Evolutionary conservation across 2,329 filamentous ascomycete genomes (phyloP), one percentile per base, ranked within the genome.

Genomic region (Akanthomyces dipterigenus): DNA sequence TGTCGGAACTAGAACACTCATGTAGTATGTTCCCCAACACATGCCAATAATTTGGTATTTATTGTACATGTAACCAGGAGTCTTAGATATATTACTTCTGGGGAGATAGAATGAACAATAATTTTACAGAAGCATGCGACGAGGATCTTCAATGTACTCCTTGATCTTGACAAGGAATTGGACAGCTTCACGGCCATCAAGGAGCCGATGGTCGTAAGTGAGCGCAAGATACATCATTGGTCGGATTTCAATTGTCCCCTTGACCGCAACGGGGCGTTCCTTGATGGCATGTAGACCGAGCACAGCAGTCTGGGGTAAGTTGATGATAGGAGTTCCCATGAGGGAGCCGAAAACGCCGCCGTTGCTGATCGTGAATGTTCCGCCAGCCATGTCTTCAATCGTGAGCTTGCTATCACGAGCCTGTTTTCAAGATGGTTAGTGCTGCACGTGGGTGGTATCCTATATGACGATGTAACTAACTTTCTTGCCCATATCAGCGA

Each of bases 141-240:
- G 82, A 43, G 93, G 93, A 72, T 98, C 95, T 80, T 98, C 93
- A 68, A 98, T 96, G 73, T 90, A 96, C 76, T 97, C 91, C 86
- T 98, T 98, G 71, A 99, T 82, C 85, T 96, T 96, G 64, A 98
- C 89, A 68, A 98, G 81, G 83, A 98, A 98, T 64, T 93, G 95
- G 45, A 96, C 92, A 51, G 93, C 95, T 79, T 98, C 93, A 73
- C 93, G 87, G 55, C 95, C 95, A 75, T 98, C 95, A 26, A 99
- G 82, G 55, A 99, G 85, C 72, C 95, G 90, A 79, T 99, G 95
- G 75, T 99, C 95, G 73, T 99, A 99, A 16, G 95, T 99, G 63
- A 99, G 83, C 46, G 95, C 95, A 66, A 99, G 85, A 76, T 96
- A 98, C 95, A 99, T 99, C 92, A 99, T 98, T n/a, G 95, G 95